Percentiles rank a stretch among this genome's conserved stretches.
Conservation (phyloP, 768 basidiomycete genomes). For the Multifurca ochricompacta region DNA sequence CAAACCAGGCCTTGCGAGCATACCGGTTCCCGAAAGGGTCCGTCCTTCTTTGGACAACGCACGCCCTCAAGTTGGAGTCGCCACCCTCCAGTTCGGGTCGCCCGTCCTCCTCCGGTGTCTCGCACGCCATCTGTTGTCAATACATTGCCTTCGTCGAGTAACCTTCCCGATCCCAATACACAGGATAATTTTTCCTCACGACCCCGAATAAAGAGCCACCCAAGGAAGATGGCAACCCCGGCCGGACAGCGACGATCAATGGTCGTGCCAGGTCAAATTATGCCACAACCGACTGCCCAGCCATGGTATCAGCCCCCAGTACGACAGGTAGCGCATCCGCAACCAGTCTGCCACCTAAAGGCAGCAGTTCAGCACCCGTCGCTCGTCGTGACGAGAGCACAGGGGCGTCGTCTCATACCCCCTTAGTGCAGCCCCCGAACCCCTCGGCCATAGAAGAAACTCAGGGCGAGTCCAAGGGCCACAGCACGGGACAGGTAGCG, state of each 20-base stretch:
- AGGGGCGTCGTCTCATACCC: background rate
- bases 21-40: background rate
- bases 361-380: background rate
- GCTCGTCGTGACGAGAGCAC: background rate
- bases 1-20: background rate
- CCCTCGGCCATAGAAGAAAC: background rate
- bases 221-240: constrained; percentile 1
- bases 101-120: background rate
- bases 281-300: background rate
- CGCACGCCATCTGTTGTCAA: background rate
- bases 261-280: background rate
- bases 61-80: background rate
- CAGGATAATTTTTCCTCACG: background rate
- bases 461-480: background rate
- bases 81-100: background rate
- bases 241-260: background rate
- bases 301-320: background rate
- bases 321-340: background rate
- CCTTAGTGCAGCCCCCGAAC: background rate
- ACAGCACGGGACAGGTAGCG: background rate
- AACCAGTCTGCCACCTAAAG: background rate
- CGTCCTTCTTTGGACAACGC: background rate
- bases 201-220: constrained; percentile 7
- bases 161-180: background rate
- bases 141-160: background rate